Evolutionary conservation across 805 yeast genomes (phyloP).

Genomic region (Brettanomyces anomalus): DNA sequence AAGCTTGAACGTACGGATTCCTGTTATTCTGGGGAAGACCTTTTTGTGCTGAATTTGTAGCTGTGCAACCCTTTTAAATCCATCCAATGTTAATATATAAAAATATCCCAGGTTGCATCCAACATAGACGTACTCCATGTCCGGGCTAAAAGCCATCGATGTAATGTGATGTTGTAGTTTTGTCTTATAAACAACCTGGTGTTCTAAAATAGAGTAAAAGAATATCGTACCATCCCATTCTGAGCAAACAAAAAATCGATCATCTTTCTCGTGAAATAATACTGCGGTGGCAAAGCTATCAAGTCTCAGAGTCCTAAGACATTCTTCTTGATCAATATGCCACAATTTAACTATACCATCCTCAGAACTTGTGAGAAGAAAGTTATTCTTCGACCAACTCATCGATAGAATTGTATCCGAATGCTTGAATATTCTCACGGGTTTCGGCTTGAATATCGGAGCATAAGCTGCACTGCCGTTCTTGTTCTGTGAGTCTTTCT

Average conservation of each 20-base stretch:
- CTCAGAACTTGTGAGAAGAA: constrained; percentile 72
- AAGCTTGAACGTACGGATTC: constrained; percentile 44
- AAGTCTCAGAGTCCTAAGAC: constrained; percentile 58
- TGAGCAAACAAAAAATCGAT: constrained; percentile 76
- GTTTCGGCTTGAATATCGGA: constrained; percentile 68
- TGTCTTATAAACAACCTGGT: constrained; percentile 48
- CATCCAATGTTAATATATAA: constrained; percentile 50
- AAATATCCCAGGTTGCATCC: constrained; percentile 79
- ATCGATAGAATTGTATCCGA: constrained; percentile 59
- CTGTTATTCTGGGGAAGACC: constrained; percentile 63
- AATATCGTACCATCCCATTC: constrained; percentile 68
- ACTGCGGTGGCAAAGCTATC: constrained; percentile 79
- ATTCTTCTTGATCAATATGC: constrained; percentile 64
- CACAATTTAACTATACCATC: constrained; percentile 77
- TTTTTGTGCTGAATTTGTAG: constrained; percentile 37
- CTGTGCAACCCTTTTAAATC: constrained; percentile 34
- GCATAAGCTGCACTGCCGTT: constrained; percentile 33
- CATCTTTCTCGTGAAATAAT: constrained; percentile 77
- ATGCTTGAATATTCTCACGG: constrained; percentile 54
- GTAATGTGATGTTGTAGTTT: constrained; percentile 60
- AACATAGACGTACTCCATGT: constrained; percentile 47
- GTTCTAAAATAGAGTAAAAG: constrained; percentile 81
- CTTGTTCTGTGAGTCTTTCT: background rate
- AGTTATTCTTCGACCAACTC: constrained; percentile 85
- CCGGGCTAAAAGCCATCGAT: constrained; percentile 64